These are phyloP conservation scores for Trypethelium eluteriae DNA, from an alignment of 495 filamentous ascomycete genomes.

Conservation along the genomic window DNA sequence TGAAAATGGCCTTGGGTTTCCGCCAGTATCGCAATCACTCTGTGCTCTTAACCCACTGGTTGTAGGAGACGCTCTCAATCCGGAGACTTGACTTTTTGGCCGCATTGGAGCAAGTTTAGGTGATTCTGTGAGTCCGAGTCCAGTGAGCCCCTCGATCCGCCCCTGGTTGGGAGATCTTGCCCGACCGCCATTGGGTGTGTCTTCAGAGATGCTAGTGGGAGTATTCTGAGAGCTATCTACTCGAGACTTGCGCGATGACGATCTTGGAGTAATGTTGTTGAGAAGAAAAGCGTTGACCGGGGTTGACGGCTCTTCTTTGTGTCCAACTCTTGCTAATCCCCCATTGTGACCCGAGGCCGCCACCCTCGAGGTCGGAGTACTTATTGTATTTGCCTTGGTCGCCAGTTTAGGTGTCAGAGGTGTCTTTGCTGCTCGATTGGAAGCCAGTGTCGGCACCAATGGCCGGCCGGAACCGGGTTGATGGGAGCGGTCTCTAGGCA, in stretches of 20 bases:
- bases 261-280: constrained; percentile 37
- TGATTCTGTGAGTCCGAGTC: constrained; percentile 1
- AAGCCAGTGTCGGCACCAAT: constrained; percentile 34
- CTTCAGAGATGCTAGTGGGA: constrained; percentile 18
- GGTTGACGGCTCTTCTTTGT: constrained; percentile 29
- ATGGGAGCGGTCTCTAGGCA: constrained; percentile 2
- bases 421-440: constrained; percentile 29
- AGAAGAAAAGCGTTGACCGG: constrained; percentile 30
- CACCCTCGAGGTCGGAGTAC: constrained; percentile 18
- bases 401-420: constrained; percentile 36
- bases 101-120: constrained; percentile 13
- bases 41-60: not conserved
- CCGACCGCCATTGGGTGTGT: constrained; percentile 26
- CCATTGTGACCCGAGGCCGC: constrained; percentile 21
- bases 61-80: not conserved
- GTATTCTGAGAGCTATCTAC: constrained; percentile 30
- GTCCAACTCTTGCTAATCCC: constrained; percentile 14
- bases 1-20: not conserved
- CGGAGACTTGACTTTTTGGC: constrained; percentile 24
- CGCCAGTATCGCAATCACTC: not conserved
- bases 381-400: constrained; percentile 21
- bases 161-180: constrained; percentile 17
- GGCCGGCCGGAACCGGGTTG: constrained; percentile 21
- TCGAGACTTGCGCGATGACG: constrained; percentile 35
- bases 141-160: constrained; percentile 17